Evolutionary conservation across 2,329 filamentous ascomycete species (phyloP).

Genomic region (Trichoderma aggressivum): DNA sequence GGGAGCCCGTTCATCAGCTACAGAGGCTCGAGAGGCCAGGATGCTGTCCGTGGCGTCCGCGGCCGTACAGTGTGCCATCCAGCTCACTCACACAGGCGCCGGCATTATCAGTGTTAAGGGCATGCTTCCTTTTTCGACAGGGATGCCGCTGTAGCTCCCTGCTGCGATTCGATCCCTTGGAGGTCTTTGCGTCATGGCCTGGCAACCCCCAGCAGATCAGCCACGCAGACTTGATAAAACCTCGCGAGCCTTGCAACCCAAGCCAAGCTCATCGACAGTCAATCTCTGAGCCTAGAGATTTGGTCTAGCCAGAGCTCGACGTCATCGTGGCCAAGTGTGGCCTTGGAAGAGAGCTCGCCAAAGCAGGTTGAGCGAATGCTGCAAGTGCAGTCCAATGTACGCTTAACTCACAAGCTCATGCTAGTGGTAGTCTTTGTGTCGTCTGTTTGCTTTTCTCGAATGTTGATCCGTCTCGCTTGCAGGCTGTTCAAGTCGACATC

Average conservation of each 20-base stretch:
- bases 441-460: not conserved
- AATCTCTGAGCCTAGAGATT: not conserved
- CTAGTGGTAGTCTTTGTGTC: not conserved
- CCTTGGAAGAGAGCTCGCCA: slow-evolving; percentile 2
- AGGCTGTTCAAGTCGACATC: not conserved
- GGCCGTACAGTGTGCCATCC: slow-evolving; percentile 8
- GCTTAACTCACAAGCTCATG: not conserved
- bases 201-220: not conserved
- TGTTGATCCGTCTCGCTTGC: not conserved
- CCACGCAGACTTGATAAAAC: not conserved
- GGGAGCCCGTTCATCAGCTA: slow-evolving; percentile 11
- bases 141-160: not conserved
- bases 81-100: not conserved
- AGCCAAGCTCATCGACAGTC: not conserved
- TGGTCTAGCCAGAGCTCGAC: not conserved
- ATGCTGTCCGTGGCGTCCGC: not conserved
- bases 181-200: slow-evolving; percentile 11
- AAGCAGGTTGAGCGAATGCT: not conserved
- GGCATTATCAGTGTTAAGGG: not conserved
- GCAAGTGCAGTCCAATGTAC: not conserved
- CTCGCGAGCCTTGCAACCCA: slow-evolving; percentile 1
- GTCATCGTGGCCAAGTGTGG: slow-evolving; percentile 13
- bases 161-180: slow-evolving; percentile 2
- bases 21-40: not conserved
- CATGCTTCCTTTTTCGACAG: slow-evolving; percentile 12